Evolutionary conservation across 2,329 filamentous ascomycete genomes (phyloP).

Genomic region (Curvularia lunata): DNA sequence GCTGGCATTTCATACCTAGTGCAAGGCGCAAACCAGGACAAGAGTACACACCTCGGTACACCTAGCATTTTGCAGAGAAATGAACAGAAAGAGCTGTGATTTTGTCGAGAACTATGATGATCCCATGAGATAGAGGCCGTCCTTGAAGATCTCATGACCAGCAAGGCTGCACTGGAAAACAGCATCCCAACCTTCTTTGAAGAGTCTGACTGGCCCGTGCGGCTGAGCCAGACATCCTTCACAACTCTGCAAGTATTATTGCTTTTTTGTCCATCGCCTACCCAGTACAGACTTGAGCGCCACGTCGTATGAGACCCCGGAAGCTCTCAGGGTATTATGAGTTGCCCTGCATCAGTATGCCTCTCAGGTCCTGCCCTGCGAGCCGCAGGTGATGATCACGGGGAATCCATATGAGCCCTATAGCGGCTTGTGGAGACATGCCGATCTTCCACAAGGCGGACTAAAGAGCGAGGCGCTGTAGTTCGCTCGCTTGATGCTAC

Average conservation of each 20-base stretch:
- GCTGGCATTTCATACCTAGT: neutral
- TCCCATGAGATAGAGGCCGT: neutral
- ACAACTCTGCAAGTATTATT: slow-evolving; percentile 1
- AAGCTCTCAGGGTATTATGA: neutral
- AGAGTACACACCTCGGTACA: neutral
- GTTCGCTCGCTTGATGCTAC: slow-evolving; percentile 4
- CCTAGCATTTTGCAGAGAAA: neutral
- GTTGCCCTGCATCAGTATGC: slow-evolving; percentile 12
- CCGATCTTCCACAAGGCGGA: slow-evolving; percentile 2
- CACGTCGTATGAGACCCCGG: slow-evolving; percentile 4
- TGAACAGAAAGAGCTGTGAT: neutral
- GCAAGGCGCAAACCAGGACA: neutral
- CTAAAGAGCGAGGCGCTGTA: neutral
- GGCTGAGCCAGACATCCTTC: neutral
- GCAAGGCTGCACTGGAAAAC: neutral
- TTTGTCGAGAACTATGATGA: neutral
- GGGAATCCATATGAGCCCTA: neutral
- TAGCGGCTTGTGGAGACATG: slow-evolving; percentile 2
- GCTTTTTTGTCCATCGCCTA: slow-evolving; percentile 14
- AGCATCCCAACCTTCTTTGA: neutral
- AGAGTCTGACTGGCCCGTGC: slow-evolving; percentile 1
- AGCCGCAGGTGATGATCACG: neutral
- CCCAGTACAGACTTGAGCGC: slow-evolving; percentile 3
- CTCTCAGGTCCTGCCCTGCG: neutral
- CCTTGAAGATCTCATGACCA: neutral